These are phyloP conservation scores for Atalantia buxifolia DNA, from an alignment of 345 rosid genomes.

Conservation along the genomic window DNA sequence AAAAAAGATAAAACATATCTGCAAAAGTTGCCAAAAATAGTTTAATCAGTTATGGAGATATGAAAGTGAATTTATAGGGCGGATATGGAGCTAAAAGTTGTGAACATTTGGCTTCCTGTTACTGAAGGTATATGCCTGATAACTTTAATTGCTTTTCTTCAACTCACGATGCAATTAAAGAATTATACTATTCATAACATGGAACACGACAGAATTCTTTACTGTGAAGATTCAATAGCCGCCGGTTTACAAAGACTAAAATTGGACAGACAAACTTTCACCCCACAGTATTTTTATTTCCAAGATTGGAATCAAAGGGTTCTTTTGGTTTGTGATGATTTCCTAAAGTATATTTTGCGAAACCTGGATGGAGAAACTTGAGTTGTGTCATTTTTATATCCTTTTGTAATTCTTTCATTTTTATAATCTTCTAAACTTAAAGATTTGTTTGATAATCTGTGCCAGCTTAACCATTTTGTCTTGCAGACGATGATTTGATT, in stretches of 20 bases:
- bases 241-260: not conserved
- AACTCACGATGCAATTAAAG: conserved; percentile 17
- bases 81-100: too few relatives aligned
- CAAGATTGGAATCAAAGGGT: too few relatives aligned
- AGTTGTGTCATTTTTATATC: too few relatives aligned
- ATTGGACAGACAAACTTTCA: not conserved
- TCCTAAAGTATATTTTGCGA: too few relatives aligned
- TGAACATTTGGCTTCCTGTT: not conserved
- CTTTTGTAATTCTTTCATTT: too few relatives aligned
- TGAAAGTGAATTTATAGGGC: not conserved
- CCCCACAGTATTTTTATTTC: too few relatives aligned
- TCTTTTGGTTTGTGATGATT: too few relatives aligned
- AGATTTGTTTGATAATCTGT: not conserved
- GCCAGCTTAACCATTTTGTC: not conserved
- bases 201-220: conserved; percentile 3
- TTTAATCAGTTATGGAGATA: not conserved
- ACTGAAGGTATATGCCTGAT: not conserved
- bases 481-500: not conserved
- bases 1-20: conserved; percentile 43
- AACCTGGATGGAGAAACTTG: too few relatives aligned
- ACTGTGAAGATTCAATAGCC: not conserved
- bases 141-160: not conserved
- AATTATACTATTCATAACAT: conserved; percentile 19
- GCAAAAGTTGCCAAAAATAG: not conserved
- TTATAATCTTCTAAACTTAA: too few relatives aligned